Percentiles rank a stretch among this genome's conserved stretches.
These are phyloP conservation scores for Leccinum incarnatum DNA, from an alignment of 768 basidiomycete species.

Conservation along the genomic window DNA sequence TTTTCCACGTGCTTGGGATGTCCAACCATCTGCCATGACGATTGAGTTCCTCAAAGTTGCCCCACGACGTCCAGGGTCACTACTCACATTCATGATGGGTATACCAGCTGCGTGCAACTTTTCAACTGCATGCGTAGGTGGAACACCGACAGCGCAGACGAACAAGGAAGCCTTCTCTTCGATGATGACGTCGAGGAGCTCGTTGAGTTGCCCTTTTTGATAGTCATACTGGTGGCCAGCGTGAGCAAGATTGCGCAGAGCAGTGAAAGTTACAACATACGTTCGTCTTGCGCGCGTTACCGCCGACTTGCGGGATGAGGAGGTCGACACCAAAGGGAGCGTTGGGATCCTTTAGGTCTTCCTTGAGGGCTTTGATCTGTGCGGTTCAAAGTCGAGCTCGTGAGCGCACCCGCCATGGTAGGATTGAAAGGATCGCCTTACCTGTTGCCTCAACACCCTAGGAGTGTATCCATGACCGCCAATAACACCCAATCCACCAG, in stretches of 20 bases:
- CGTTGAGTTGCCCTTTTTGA: slow-evolving; percentile 80
- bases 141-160: slow-evolving; percentile 89
- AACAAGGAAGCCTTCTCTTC: slow-evolving; percentile 87
- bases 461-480: slow-evolving; percentile 88
- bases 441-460: slow-evolving; percentile 75
- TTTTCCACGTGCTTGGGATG: slow-evolving; percentile 86
- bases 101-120: slow-evolving; percentile 82
- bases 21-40: slow-evolving; percentile 69
- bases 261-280: slow-evolving; percentile 37
- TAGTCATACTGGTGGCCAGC: slow-evolving; percentile 65
- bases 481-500: slow-evolving; percentile 90
- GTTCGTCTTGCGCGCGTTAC: slow-evolving; percentile 87
- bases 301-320: slow-evolving; percentile 83
- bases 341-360: slow-evolving; percentile 66
- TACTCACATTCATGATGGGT: slow-evolving; percentile 73
- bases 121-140: slow-evolving; percentile 77
- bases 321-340: slow-evolving; percentile 91
- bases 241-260: background rate
- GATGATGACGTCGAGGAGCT: slow-evolving; percentile 87
- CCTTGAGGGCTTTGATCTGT: slow-evolving; percentile 78
- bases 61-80: slow-evolving; percentile 12
- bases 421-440: slow-evolving; percentile 27
- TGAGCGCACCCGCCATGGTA: slow-evolving; percentile 1
- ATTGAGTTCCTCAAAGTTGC: background rate
- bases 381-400: background rate